phyloP scores from a whole-genome alignment of 805 yeast species.

The Barnettozyma salicaria region DNA sequence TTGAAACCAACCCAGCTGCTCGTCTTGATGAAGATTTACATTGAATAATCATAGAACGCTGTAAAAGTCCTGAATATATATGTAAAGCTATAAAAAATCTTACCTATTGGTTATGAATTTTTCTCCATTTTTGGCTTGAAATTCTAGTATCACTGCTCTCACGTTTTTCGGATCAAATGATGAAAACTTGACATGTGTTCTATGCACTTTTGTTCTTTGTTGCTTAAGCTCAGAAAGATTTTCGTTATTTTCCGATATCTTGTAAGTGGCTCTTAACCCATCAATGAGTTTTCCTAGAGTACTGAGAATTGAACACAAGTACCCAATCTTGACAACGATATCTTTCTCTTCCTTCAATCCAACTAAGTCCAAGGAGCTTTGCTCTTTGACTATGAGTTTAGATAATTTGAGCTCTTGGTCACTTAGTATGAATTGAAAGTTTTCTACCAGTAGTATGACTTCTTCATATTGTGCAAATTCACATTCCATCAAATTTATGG shows the following conservation, averaged over 20 bases:
- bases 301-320: constrained; percentile 7
- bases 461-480: constrained; percentile 46
- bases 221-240: constrained; percentile 8
- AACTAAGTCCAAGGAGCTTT: no score
- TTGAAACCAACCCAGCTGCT: constrained; percentile 96
- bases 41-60: no score
- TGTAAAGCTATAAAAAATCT: no score
- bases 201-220: constrained; percentile 10
- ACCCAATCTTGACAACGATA: constrained; percentile 8
- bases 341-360: no score
- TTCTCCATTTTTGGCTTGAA: no score
- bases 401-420: constrained; percentile 11
- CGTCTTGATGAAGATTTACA: constrained; percentile 72
- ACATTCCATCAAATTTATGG: constrained; percentile 35
- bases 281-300: constrained; percentile 2
- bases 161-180: constrained; percentile 3
- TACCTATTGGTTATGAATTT: no score
- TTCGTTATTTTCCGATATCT: constrained; percentile 6
- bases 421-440: constrained; percentile 31
- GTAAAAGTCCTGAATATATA: no score
- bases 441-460: constrained; percentile 37
- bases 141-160: background rate
- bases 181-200: constrained; percentile 1
- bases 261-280: constrained; percentile 12
- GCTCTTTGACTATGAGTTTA: background rate